Base-by-base conservation (phyloP, 2,329 filamentous ascomycete species). In the Aureobasidium sp. region DNA sequence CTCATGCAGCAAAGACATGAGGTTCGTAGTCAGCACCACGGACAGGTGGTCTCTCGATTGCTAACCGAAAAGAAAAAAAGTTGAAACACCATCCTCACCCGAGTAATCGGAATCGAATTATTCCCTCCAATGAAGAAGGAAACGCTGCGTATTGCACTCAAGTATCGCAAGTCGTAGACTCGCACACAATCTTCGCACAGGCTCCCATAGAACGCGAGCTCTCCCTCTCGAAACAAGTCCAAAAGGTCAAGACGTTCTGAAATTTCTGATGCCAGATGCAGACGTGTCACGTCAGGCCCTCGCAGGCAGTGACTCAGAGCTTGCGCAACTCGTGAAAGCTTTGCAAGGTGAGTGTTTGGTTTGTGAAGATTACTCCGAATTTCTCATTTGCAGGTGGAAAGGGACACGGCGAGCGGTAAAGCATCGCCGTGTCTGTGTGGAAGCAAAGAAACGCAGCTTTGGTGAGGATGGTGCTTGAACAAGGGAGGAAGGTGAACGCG, bases 391-490 rank as follows among this genome's bases (percentile, higher is more conserved):
- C 90, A 78, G 66, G 65, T 29, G 48, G n/a, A 63, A 68, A 19
- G 74, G 71, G 62, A 59, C 61, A 68, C 24, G 47, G 64, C 54
- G 47, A 63, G 62, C 66, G 31, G 64, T 60, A 37, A 48, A 45
- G 50, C 35, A 53, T 62, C 65, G 71, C 69, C 19, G 12, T 68
- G 77, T 81, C 78, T 76, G 79, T 90, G 85, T 84, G 89, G 88
- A 87, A 88, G 89, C 89, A 92, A 91, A 90, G 89, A 92, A 92
- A 92, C 88, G 88, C 89, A 89, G 89, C 90, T 83, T 90, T 92
- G 87, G 85, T 82, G 84, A 88, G 88, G 88, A 86, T 85, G 88
- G 84, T 86, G 85, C 86, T 89, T 88, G 80, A 75, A 75, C 73
- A 72, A 74, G 71, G 76, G 76, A 57, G 50, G 60, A 68, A 63